Percentiles rank a stretch among this genome's conserved stretches.
Evolutionary conservation across 257 asterid genomes (phyloP).

Genomic region (Nicotiana sylvestris): DNA sequence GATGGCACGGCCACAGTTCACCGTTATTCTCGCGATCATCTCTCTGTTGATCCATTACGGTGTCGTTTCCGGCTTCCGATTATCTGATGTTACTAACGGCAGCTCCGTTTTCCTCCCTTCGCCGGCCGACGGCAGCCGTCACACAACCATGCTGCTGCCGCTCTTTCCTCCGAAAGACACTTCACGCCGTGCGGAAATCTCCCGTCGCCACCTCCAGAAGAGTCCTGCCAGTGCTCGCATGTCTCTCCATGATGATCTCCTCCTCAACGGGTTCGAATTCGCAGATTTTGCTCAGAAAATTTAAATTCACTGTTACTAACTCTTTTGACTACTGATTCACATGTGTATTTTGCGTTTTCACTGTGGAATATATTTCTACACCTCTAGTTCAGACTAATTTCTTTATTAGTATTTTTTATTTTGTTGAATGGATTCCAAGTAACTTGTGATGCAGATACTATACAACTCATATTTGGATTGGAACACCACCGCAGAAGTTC

Average conservation of each 20-base stretch:
- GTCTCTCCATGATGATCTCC: conserved; percentile 74
- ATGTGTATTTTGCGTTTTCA: neutral
- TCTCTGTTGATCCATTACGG: neutral
- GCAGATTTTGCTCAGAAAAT: neutral
- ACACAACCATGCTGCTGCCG: conserved; percentile 9
- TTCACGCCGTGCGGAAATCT: conserved; percentile 10
- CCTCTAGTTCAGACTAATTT: neutral
- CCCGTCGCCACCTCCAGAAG: conserved; percentile 40
- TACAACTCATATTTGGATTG: conserved; percentile 77
- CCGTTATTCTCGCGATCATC: neutral
- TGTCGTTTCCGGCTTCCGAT: neutral
- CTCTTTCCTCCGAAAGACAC: conserved; percentile 16
- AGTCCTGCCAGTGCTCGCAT: conserved; percentile 43
- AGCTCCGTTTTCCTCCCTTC: neutral
- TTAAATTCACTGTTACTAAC: neutral
- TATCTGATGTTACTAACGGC: neutral
- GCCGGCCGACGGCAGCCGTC: neutral
- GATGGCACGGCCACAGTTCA: conserved; percentile 6
- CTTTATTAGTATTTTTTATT: neutral
- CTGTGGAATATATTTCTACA: neutral
- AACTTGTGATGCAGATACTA: conserved; percentile 52
- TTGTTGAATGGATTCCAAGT: neutral
- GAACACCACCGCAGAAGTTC: conserved; percentile 79
- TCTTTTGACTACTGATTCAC: neutral
- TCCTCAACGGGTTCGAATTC: conserved; percentile 45